Percentiles rank a stretch among this genome's conserved stretches.
phyloP scores from a whole-genome alignment of 371 early-diverging fungal species.

The Coemansia sp. region DNA sequence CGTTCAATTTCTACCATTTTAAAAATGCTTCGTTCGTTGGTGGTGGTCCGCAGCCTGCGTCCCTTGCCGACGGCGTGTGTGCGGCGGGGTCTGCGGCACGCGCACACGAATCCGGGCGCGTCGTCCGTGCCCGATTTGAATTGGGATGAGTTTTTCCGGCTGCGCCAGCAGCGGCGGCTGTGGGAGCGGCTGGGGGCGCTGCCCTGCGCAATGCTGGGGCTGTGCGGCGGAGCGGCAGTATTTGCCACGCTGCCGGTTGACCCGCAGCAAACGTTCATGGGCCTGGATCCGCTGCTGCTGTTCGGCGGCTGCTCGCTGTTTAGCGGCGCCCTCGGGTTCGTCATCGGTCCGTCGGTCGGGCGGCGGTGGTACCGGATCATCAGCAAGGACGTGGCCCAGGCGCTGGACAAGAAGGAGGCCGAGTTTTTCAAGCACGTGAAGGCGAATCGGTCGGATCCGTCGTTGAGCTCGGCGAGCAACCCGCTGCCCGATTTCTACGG shows the following conservation, averaged over 20 bases:
- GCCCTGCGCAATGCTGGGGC: constrained; percentile 62
- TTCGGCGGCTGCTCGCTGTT: constrained; percentile 63
- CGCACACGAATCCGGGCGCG: not conserved
- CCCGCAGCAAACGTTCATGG: constrained; percentile 73
- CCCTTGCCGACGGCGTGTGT: no score
- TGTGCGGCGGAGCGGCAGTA: constrained; percentile 64
- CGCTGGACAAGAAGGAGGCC: constrained; percentile 70
- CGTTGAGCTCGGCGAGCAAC: constrained; percentile 70
- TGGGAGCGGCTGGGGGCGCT: constrained; percentile 67
- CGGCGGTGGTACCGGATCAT: constrained; percentile 62
- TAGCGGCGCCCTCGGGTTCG: constrained; percentile 66
- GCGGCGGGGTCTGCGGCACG: no score
- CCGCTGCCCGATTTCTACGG: constrained; percentile 93
- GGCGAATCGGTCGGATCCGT: constrained; percentile 76
- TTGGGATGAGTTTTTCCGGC: constrained; percentile 78
- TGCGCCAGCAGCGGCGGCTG: constrained; percentile 69
- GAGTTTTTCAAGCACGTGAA: constrained; percentile 80
- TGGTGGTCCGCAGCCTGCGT: no score
- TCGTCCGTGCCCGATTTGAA: constrained; percentile 23
- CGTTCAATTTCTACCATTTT: no score
- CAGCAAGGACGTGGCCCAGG: constrained; percentile 57
- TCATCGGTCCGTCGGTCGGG: constrained; percentile 70
- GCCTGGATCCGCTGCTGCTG: constrained; percentile 74
- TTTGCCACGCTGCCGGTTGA: constrained; percentile 75
- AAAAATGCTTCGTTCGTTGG: no score